phyloP scores from a whole-genome alignment of 257 asterid species.

The Voacanga thouarsii region DNA sequence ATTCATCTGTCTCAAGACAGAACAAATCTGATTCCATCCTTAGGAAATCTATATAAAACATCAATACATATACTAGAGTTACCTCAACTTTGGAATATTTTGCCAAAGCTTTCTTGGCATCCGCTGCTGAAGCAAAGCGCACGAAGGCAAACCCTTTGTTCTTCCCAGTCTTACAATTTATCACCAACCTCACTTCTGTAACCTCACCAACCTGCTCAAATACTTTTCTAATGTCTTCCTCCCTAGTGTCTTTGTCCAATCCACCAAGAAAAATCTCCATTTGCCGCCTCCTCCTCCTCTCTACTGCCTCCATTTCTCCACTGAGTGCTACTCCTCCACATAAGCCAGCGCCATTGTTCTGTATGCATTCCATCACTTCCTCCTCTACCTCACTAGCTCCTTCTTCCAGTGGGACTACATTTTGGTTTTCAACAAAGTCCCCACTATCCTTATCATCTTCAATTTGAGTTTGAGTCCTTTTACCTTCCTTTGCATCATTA shows the following conservation, averaged over 20 bases:
- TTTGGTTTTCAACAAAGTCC: conserved; percentile 13
- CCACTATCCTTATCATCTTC: conserved; percentile 7
- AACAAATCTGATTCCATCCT: background rate
- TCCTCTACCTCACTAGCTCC: conserved; percentile 20
- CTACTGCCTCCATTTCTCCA: conserved; percentile 57
- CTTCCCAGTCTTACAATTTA: conserved; percentile 44
- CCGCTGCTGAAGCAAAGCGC: conserved; percentile 57
- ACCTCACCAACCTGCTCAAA: conserved; percentile 51
- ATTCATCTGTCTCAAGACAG: background rate
- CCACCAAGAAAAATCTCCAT: conserved; percentile 71
- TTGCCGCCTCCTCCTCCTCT: conserved; percentile 48
- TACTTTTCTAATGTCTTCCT: conserved; percentile 51
- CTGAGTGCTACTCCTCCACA: conserved; percentile 32
- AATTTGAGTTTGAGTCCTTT: conserved; percentile 8
- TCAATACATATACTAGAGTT: conserved; percentile 12
- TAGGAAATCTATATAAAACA: background rate
- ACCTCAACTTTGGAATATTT: conserved; percentile 60
- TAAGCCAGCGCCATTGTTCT: conserved; percentile 23
- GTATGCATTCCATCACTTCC: conserved; percentile 22
- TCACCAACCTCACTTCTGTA: conserved; percentile 48
- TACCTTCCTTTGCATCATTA: conserved; percentile 16
- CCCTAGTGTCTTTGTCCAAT: conserved; percentile 48
- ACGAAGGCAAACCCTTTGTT: conserved; percentile 72
- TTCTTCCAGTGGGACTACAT: conserved; percentile 14
- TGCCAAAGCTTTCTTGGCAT: conserved; percentile 60